Evolutionary conservation across 352 stramenopile genomes (phyloP).

Genomic region (Albugo candida): DNA sequence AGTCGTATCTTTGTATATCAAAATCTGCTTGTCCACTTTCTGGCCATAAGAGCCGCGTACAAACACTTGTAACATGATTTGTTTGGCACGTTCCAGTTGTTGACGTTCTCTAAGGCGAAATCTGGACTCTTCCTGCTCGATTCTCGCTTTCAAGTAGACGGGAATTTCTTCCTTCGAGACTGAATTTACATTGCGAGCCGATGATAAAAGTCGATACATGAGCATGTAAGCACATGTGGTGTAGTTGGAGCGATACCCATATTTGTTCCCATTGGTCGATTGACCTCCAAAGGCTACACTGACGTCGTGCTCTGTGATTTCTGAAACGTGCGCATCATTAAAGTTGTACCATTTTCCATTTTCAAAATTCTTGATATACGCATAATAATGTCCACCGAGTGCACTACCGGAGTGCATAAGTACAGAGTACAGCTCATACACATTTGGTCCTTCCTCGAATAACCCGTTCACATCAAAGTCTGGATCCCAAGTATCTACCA

Average conservation of each 20-base stretch:
- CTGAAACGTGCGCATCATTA: slow-evolving; percentile 66
- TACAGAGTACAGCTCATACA: slow-evolving; percentile 86
- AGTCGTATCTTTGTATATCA: slow-evolving; percentile 58
- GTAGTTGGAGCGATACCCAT: slow-evolving; percentile 17
- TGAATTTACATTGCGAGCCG: slow-evolving; percentile 40
- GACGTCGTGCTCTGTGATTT: slow-evolving; percentile 53
- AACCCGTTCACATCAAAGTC: slow-evolving; percentile 42
- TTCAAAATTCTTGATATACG: slow-evolving; percentile 82
- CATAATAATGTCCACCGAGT: slow-evolving; percentile 85
- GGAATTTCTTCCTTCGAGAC: slow-evolving; percentile 41
- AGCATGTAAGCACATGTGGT: slow-evolving; percentile 83
- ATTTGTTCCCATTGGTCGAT: slow-evolving; percentile 11
- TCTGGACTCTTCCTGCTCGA: slow-evolving; percentile 43
- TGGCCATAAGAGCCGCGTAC: slow-evolving; percentile 21
- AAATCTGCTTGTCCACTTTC: slow-evolving; percentile 44
- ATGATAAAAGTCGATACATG: slow-evolving; percentile 67
- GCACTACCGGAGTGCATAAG: slow-evolving; percentile 86
- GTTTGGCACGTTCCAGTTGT: slow-evolving; percentile 47
- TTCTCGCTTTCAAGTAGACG: slow-evolving; percentile 40
- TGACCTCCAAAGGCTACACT: slow-evolving; percentile 53
- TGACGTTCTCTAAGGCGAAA: slow-evolving; percentile 33
- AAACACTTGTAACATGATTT: slow-evolving; percentile 60
- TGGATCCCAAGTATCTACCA: slow-evolving; percentile 46
- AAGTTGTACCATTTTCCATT: slow-evolving; percentile 76
- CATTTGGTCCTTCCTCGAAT: slow-evolving; percentile 40